Conservation (phyloP, 805 yeast species). For the Monosporozyma solicola region DNA sequence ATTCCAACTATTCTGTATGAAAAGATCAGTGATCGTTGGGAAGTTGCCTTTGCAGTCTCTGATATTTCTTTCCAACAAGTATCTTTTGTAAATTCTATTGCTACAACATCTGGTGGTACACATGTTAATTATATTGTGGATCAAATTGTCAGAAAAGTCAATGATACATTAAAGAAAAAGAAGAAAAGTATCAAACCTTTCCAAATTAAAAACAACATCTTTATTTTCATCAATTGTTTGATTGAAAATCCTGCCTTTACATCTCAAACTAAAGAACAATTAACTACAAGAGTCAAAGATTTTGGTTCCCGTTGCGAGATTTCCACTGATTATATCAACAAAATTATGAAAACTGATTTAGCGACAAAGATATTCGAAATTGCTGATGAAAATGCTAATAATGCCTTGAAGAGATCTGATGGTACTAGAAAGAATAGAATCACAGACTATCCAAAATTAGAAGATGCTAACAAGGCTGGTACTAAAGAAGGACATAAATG, state of each 20-base stretch:
- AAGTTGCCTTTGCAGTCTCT: slow-evolving; percentile 87
- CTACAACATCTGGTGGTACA: slow-evolving; percentile 95
- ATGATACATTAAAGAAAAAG: slow-evolving; percentile 61
- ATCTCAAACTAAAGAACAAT: slow-evolving; percentile 93
- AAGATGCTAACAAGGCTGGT: slow-evolving; percentile 95
- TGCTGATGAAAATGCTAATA: slow-evolving; percentile 83
- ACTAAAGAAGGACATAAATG: slow-evolving; percentile 87
- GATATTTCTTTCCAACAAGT: slow-evolving; percentile 88
- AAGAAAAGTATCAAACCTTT: slow-evolving; percentile 75
- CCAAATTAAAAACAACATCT: slow-evolving; percentile 85
- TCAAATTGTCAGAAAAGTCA: slow-evolving; percentile 68
- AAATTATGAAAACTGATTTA: slow-evolving; percentile 64
- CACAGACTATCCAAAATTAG: slow-evolving; percentile 81
- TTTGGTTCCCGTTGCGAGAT: slow-evolving; percentile 83
- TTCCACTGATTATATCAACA: slow-evolving; percentile 66
- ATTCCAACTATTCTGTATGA: slow-evolving; percentile 68
- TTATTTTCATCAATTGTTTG: slow-evolving; percentile 81
- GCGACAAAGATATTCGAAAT: slow-evolving; percentile 63
- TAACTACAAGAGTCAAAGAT: slow-evolving; percentile 79
- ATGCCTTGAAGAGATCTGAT: slow-evolving; percentile 78
- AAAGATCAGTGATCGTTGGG: slow-evolving; percentile 84
- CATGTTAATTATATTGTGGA: slow-evolving; percentile 84
- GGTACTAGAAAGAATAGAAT: slow-evolving; percentile 78
- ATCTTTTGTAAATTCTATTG: slow-evolving; percentile 94
- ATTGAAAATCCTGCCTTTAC: slow-evolving; percentile 96